Evolutionary conservation across 2,329 filamentous ascomycete genomes (phyloP), one percentile per base, ranked within the genome.

Genomic region (Talaromyces rugulosus): DNA sequence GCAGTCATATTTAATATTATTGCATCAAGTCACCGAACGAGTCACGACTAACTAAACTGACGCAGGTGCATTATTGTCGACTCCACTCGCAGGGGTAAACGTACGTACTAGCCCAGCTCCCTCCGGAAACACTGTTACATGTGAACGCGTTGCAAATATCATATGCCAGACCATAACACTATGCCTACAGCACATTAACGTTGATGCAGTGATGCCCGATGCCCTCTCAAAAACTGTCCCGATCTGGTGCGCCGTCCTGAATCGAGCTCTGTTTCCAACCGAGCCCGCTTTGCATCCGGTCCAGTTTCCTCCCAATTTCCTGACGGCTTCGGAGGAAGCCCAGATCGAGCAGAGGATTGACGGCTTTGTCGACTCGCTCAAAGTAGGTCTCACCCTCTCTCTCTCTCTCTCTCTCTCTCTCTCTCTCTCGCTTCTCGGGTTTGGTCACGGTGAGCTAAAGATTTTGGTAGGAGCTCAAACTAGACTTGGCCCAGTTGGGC

Each of bases 141-240:
- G 53, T 63, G 61, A 62, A 54, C 31, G 51, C 18, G 12, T 40
- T 18, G 28, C n/a, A 34, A 27, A 40, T 34, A 52, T 33, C 57
- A 57, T 60, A 11, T 9, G 33, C 47, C 28, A 6, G 42, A 27
- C 33, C 12, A 40, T 12, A 47, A 47, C 33, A 8, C 8, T 36
- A 12, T 36, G 33, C 33, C 33, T 23, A 5, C 23, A 11, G n/a
- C 27, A 16, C 40, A 33, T 44, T 59, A 51, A 58, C 54, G 60
- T 56, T 31, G 30, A 53, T 33, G 18, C 65, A 89, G 87, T 85
- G 68, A 96, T 98, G 87, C 94, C 95, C 0, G 95, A 99, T 77
- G 93, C 95, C 16, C 83, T 99, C 18, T 92, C 90, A 69, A 97
- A 96, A 75, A 98, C 95, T 0, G 82, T 98, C 30, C 94, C 95